phyloP scores from a whole-genome alignment of 495 filamentous ascomycete species.

The Amorphotheca resinae region DNA sequence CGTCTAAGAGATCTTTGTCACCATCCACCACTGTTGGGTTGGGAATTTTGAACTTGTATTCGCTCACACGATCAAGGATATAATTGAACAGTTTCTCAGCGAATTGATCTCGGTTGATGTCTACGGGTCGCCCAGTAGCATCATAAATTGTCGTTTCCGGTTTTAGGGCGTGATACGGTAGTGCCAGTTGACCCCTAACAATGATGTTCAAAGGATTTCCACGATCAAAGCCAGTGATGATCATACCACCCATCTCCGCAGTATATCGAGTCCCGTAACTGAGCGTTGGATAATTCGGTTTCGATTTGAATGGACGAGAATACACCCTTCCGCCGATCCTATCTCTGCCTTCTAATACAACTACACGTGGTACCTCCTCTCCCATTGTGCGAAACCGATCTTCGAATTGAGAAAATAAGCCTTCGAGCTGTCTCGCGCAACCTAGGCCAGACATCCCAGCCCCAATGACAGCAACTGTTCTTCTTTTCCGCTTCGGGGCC shows the following conservation, averaged over 20 bases:
- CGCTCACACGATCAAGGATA: constrained; percentile 77
- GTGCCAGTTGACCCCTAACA: constrained; percentile 77
- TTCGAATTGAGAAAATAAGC: constrained; percentile 64
- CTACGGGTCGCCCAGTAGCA: constrained; percentile 65
- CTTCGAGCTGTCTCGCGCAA: constrained; percentile 83
- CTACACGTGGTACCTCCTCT: constrained; percentile 56
- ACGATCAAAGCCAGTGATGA: constrained; percentile 90
- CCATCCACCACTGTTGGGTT: constrained; percentile 65
- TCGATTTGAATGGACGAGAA: constrained; percentile 60
- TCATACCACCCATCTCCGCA: constrained; percentile 93
- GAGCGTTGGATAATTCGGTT: constrained; percentile 33
- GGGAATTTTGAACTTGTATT: constrained; percentile 66
- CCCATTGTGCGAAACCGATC: constrained; percentile 46
- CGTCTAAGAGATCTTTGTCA: constrained; percentile 70
- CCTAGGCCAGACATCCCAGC: constrained; percentile 88
- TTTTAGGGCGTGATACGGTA: constrained; percentile 71
- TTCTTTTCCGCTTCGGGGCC: constrained; percentile 33
- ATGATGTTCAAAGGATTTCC: constrained; percentile 89
- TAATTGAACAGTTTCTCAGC: constrained; percentile 90
- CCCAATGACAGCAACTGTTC: constrained; percentile 78
- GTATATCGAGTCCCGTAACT: constrained; percentile 48
- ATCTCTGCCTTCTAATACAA: constrained; percentile 77
- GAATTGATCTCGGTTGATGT: constrained; percentile 65
- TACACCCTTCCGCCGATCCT: constrained; percentile 92
- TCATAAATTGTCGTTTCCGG: constrained; percentile 89